These are phyloP conservation scores for Albugo candida DNA, from an alignment of 352 stramenopile species.

Conservation along the genomic window DNA sequence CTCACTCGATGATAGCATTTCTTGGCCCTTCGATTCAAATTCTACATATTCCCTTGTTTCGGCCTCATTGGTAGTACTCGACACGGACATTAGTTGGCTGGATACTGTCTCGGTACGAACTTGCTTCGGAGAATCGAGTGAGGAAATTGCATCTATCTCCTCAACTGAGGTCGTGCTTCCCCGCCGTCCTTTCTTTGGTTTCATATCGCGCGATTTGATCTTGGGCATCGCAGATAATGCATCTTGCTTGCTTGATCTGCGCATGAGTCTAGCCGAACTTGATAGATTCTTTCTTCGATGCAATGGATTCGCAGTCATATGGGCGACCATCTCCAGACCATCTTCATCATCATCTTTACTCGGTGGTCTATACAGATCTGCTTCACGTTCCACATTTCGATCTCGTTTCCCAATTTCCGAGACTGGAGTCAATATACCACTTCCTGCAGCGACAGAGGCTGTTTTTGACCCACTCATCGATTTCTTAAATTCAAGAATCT, in stretches of 20 bases:
- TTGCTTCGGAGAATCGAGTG: too few relatives aligned
- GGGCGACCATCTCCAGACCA: constrained; percentile 39
- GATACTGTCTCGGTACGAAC: too few relatives aligned
- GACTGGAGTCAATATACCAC: not conserved
- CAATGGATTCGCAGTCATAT: constrained; percentile 43
- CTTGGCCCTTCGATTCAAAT: too few relatives aligned
- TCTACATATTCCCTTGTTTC: too few relatives aligned
- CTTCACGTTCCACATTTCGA: not conserved
- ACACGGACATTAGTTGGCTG: too few relatives aligned
- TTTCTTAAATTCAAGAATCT: constrained; percentile 20
- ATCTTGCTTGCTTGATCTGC: constrained; percentile 17
- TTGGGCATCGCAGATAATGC: too few relatives aligned
- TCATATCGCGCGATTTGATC: too few relatives aligned
- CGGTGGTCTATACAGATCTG: constrained; percentile 4
- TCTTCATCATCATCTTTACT: constrained; percentile 22
- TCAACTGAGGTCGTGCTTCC: too few relatives aligned
- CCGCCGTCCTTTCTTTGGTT: too few relatives aligned
- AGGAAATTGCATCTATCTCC: too few relatives aligned
- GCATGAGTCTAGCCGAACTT: constrained; percentile 13
- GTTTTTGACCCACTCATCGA: not conserved
- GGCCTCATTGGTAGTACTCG: too few relatives aligned
- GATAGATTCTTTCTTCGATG: constrained; percentile 25
- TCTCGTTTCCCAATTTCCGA: not conserved
- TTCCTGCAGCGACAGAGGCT: not conserved
- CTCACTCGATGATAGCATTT: too few relatives aligned